phyloP scores from a whole-genome alignment of 75 land plant genomes.

The Sequoiadendron giganteum region DNA sequence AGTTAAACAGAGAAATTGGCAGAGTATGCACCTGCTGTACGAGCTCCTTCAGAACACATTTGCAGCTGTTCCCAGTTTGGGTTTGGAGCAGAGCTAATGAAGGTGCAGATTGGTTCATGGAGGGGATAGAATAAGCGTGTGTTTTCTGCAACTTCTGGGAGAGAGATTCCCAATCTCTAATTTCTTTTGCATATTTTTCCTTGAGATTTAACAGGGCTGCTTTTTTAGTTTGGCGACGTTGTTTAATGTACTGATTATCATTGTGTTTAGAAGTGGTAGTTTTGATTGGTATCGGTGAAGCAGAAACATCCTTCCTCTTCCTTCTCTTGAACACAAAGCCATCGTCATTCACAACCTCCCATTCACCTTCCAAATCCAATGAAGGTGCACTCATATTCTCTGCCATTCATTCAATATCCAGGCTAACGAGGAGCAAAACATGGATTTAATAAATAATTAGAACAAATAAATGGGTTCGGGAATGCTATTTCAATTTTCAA shows the following conservation, averaged over 20 bases:
- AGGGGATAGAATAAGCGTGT: background rate
- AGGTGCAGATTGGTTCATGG: background rate
- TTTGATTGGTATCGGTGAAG: background rate
- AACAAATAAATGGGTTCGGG: no score
- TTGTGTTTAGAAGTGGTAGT: background rate
- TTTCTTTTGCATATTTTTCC: constrained; percentile 20
- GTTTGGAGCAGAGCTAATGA: background rate
- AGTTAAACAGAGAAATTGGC: background rate
- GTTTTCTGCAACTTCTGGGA: constrained; percentile 15
- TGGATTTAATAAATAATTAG: background rate
- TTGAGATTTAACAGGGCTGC: constrained; percentile 18
- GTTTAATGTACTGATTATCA: background rate
- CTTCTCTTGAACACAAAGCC: constrained; percentile 40
- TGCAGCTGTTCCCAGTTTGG: background rate
- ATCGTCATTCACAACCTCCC: constrained; percentile 44
- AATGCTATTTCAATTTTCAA: no score
- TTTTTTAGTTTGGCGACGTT: constrained; percentile 18
- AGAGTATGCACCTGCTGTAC: background rate
- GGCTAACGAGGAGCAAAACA: background rate
- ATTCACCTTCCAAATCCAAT: constrained; percentile 25
- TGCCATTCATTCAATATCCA: background rate
- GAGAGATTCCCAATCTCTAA: constrained; percentile 30
- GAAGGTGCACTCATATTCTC: background rate
- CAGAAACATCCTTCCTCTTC: constrained; percentile 15
- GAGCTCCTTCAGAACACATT: background rate